phyloP scores from a whole-genome alignment of 768 basidiomycete genomes.

The Rhodotorula babjevae region DNA sequence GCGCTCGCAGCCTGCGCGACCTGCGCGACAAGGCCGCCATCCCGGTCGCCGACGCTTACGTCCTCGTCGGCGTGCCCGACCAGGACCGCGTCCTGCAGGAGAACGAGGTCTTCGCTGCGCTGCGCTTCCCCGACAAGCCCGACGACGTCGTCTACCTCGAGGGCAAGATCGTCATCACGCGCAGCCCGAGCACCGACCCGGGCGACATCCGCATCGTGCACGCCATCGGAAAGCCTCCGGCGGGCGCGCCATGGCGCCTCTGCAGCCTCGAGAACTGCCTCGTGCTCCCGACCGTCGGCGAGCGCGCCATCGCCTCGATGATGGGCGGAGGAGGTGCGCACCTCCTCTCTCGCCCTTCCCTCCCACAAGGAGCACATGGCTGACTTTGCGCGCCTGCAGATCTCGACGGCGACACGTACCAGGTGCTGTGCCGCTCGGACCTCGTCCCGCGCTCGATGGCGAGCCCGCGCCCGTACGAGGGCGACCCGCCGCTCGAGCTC shows the following conservation, averaged over 20 bases:
- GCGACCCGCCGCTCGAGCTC: neutral
- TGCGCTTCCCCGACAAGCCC: constrained; percentile 49
- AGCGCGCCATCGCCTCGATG: constrained; percentile 2
- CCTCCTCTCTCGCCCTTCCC: neutral
- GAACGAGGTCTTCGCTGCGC: constrained; percentile 54
- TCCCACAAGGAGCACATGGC: neutral
- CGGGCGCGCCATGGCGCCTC: neutral
- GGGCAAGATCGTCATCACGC: constrained; percentile 61
- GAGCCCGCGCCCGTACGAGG: neutral
- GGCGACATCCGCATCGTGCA: constrained; percentile 64
- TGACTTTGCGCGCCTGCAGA: neutral
- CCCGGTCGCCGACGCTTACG: constrained; percentile 61
- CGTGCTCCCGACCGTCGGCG: constrained; percentile 24
- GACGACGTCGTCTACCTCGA: constrained; percentile 57
- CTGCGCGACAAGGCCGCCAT: constrained; percentile 74
- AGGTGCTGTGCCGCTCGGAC: constrained; percentile 16
- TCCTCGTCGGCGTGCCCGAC: constrained; percentile 76
- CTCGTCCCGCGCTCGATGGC: neutral
- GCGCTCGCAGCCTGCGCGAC: constrained; percentile 62
- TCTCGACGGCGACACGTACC: constrained; percentile 19
- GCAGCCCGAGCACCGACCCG: constrained; percentile 69
- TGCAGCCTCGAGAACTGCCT: constrained; percentile 24
- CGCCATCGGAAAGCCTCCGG: constrained; percentile 2
- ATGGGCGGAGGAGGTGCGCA: constrained; percentile 30
- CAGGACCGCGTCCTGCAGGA: constrained; percentile 52